Evolutionary conservation across 768 basidiomycete species (phyloP), one percentile per base, ranked within the genome.

Genomic region (Termitomyces sp.): DNA sequence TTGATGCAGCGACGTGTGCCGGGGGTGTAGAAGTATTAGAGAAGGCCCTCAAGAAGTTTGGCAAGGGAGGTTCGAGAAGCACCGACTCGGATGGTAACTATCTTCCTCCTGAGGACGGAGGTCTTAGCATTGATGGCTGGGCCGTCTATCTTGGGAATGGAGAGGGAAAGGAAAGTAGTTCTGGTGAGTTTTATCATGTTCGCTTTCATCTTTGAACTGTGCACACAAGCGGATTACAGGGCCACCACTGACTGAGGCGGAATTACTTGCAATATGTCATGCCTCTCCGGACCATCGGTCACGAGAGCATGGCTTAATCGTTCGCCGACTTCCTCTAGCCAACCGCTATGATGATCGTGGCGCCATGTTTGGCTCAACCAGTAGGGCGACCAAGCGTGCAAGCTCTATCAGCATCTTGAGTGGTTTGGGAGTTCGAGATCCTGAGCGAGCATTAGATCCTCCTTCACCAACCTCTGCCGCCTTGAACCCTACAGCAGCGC

Each of bases 371-470:
- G 57, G 67, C 9, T 57, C 60, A 54, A 76, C 64, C 33, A 69
- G 63, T 61, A 82, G 82, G 67, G 84, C 82, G 61, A 83, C 87
- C 64, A 95, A 97, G 64, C 89, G 97, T 22, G 97, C 97, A 1
- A 96, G 94, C 66, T 91, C 93, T 0, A 85, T 98, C 68, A 96
- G 94, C 70, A 84, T 99, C 60, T 86, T 99, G 68, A 94, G 91
- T 54, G 94, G 93, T 0, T 82, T 99, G 9, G 95, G 96, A 26
- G 94, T 94, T 1, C 83, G 79, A n/a, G 81, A 91, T 62, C 86
- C 87, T 0, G 88, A 92, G 66, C 81, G 77, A 54, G 79, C 85
- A 0, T 76, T 88, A 34, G 83, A 86, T 42, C 81, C 84, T 8
- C 77, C 81, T 10, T 84, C 84, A 0, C 81, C 84, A 5, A 77